Base-by-base conservation (phyloP, 2,329 filamentous ascomycete species). In the Magnaporthales sp. region DNA sequence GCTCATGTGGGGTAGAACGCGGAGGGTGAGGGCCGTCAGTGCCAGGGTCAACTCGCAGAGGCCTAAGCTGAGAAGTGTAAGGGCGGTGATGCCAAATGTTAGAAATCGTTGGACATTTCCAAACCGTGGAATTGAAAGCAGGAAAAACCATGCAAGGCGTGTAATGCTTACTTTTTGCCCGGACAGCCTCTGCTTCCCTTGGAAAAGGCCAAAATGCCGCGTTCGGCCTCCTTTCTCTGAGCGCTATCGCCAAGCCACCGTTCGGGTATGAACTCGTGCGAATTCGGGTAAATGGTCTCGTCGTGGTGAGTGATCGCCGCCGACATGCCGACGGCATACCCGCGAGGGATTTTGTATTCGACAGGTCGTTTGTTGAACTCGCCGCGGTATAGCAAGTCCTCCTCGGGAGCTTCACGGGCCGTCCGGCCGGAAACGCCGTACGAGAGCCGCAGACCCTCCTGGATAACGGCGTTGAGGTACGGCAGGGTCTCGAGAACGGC, bases 151-250 rank as follows among this genome's bases (percentile, higher is more conserved):
- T 58, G 22, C 11, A 26, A 26, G n/a, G 19, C 3, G n/a, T n/a
- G n/a, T n/a, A n/a, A 64, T 5, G 68, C 73, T 70, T 68, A 77
- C 75, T 77, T 75, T 67, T 73, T 74, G 29, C 81, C 80, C 4
- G 82, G 72, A 66, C 81, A 82, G 19, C 72, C 72, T 13, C 80
- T 70, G 4, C 74, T 73, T 1, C 79, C 80, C 63, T 76, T 79
- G 4, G 75, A 77, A 68, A 82, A 82, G 1, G 78, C 66, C 15
- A 81, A 72, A 60, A 81, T 74, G 61, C 74, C 75, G 15, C 73
- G 73, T 30, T 80, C 76, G 0, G 79, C 67, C 0, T 72, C 69
- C 67, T 73, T 73, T n/a, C 67, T 69, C 31, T 73, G 65, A 65
- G 70, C 69, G 27, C 75, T 69, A 26, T 73, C 72, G 46, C 75